A percentile compares a stretch with the other conserved stretches of the same genome.
Evolutionary conservation across 2,329 filamentous ascomycete species (phyloP).

Genomic region (Aspergillus sp.): DNA sequence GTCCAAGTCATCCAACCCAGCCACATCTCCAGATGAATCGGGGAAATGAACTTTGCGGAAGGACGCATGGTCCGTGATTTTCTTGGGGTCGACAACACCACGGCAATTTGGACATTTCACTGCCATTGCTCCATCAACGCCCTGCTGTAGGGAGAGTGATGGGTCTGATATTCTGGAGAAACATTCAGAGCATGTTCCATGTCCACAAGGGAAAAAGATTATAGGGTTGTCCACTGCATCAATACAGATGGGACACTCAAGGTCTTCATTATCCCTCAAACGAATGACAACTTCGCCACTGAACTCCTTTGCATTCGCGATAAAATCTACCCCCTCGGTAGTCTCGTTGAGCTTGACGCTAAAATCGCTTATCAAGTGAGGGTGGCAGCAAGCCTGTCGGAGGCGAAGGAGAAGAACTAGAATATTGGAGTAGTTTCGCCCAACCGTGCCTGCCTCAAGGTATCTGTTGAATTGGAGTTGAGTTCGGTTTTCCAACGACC

Average conservation of each 20-base stretch:
- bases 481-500: conserved; percentile 64
- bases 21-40: conserved; percentile 41
- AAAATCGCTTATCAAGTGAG: conserved; percentile 68
- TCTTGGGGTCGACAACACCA: conserved; percentile 62
- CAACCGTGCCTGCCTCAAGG: conserved; percentile 65
- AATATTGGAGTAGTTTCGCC: conserved; percentile 74
- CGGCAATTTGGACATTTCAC: conserved; percentile 77
- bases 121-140: conserved; percentile 54
- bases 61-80: conserved; percentile 70
- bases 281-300: conserved; percentile 62
- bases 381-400: conserved; percentile 80
- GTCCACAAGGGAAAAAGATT: conserved; percentile 81
- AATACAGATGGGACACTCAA: conserved; percentile 81
- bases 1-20: conserved; percentile 13
- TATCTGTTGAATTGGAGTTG: conserved; percentile 76
- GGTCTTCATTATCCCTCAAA: conserved; percentile 60
- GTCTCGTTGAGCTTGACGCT: conserved; percentile 51
- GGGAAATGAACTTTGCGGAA: conserved; percentile 74
- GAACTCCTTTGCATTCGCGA: conserved; percentile 63
- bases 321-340: conserved; percentile 56
- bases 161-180: conserved; percentile 69
- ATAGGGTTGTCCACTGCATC: conserved; percentile 72
- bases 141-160: conserved; percentile 56
- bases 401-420: conserved; percentile 76
- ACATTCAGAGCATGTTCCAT: conserved; percentile 76